Evolutionary conservation across 2,329 filamentous ascomycete genomes (phyloP).

Genomic region (Dryadomyces sulphureus): DNA sequence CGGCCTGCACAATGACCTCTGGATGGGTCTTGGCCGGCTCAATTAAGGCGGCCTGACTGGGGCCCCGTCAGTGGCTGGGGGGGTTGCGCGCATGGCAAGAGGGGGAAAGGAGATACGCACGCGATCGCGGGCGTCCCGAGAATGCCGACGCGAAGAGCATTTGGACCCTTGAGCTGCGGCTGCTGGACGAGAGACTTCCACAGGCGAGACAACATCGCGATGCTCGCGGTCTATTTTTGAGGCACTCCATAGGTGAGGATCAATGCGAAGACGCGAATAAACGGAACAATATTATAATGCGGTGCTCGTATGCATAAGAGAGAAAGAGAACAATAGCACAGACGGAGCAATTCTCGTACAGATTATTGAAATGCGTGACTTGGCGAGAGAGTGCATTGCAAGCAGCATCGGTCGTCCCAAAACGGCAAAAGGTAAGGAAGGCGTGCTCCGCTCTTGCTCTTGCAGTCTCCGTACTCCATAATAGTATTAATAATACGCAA

Average conservation of each 20-base stretch:
- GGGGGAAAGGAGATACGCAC: slow-evolving; percentile 14
- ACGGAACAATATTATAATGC: too few relatives aligned
- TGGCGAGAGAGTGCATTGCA: too few relatives aligned
- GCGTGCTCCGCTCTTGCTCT: too few relatives aligned
- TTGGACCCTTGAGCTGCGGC: slow-evolving; percentile 4
- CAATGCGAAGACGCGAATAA: too few relatives aligned
- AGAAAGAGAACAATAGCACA: too few relatives aligned
- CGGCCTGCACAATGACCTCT: slow-evolving; percentile 34
- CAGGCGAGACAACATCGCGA: slow-evolving; percentile 2
- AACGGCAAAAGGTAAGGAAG: too few relatives aligned
- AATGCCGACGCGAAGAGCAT: slow-evolving; percentile 24
- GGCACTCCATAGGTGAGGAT: background rate
- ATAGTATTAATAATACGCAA: too few relatives aligned
- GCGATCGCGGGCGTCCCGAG: slow-evolving; percentile 25
- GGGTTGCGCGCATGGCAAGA: background rate
- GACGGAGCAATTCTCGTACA: too few relatives aligned
- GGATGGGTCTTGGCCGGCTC: slow-evolving; percentile 35
- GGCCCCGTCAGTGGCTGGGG: background rate
- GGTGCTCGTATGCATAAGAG: too few relatives aligned
- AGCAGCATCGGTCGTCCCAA: too few relatives aligned
- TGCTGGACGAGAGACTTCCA: slow-evolving; percentile 5
- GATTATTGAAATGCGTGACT: too few relatives aligned
- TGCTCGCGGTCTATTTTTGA: background rate
- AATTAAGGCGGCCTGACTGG: slow-evolving; percentile 24
- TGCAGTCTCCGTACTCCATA: too few relatives aligned